These are phyloP conservation scores for Suhomyces vadensis DNA, from an alignment of 805 yeast genomes.

Conservation along the genomic window DNA sequence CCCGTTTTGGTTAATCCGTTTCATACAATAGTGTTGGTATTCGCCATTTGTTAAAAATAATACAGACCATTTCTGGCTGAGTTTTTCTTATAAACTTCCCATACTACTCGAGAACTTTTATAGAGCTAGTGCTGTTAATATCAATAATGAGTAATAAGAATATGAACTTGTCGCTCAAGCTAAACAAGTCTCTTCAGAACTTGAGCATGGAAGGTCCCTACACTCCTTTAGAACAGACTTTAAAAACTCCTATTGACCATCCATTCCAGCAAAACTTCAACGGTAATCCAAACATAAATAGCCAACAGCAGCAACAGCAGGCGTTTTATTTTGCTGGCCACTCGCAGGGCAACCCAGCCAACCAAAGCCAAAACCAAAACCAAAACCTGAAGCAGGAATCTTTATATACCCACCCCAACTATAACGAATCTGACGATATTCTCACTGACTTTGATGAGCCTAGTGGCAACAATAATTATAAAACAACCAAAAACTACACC, in stretches of 20 bases:
- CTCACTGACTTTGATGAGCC: conserved; percentile 42
- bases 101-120: too few species aligned
- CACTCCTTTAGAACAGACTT: conserved; percentile 47
- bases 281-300: conserved; percentile 4
- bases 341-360: conserved; percentile 9
- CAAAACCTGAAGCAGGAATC: conserved; percentile 11
- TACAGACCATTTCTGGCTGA: background rate
- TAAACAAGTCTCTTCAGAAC: conserved; percentile 31
- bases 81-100: background rate
- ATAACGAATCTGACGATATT: conserved; percentile 44
- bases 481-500: conserved; percentile 30
- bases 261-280: conserved; percentile 13
- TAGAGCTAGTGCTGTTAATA: too few species aligned
- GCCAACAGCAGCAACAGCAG: conserved; percentile 11
- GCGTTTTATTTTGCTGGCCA: conserved; percentile 12
- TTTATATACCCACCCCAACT: conserved; percentile 33
- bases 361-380: too few species aligned
- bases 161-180: conserved; percentile 33
- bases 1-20: background rate
- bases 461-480: conserved; percentile 9
- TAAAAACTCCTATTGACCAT: conserved; percentile 40
- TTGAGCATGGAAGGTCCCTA: conserved; percentile 30
- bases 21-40: background rate
- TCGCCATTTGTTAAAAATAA: background rate
- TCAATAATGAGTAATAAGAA: conserved; percentile 31